A percentile compares a stretch with the other conserved stretches of the same genome.
Evolutionary conservation across 306 rosid species (phyloP).

Genomic region (Leucaena leucocephala): DNA sequence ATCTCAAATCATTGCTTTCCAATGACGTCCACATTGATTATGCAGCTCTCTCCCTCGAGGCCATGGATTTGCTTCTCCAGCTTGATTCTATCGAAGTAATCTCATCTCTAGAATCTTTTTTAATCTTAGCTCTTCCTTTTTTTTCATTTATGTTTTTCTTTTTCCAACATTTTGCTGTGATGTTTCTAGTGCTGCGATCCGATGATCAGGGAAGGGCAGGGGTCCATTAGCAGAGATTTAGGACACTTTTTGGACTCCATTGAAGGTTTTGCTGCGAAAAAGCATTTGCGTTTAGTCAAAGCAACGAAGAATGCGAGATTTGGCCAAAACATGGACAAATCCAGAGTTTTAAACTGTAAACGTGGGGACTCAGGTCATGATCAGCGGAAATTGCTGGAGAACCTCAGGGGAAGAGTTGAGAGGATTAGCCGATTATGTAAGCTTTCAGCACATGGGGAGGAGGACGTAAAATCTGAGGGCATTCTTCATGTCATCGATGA

Average conservation of each 20-base stretch:
- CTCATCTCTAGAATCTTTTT: neutral
- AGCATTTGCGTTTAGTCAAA: constrained; percentile 41
- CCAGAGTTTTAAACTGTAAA: constrained; percentile 38
- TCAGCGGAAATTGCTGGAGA: constrained; percentile 58
- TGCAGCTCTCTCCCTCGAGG: constrained; percentile 54
- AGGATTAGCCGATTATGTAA: constrained; percentile 60
- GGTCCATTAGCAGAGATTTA: constrained; percentile 67
- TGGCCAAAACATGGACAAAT: constrained; percentile 45
- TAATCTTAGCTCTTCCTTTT: too few species aligned
- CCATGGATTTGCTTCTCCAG: constrained; percentile 65
- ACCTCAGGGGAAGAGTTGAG: constrained; percentile 77
- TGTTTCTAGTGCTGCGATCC: constrained; percentile 60
- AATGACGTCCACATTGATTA: constrained; percentile 49
- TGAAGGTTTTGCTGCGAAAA: constrained; percentile 66
- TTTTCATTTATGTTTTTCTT: neutral
- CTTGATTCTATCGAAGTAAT: constrained; percentile 82
- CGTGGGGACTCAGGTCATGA: constrained; percentile 39
- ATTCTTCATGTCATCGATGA: constrained; percentile 40
- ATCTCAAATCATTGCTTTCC: constrained; percentile 61
- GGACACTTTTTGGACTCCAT: constrained; percentile 66
- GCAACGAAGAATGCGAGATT: constrained; percentile 48
- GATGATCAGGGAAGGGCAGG: constrained; percentile 70
- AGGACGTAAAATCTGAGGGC: constrained; percentile 50
- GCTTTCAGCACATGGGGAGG: constrained; percentile 53
- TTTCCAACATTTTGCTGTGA: neutral